Percentiles rank a stretch among this genome's conserved stretches.
phyloP scores from a whole-genome alignment of 2,329 filamentous ascomycete species.

The Aspergillus fumigatiaffinis region DNA sequence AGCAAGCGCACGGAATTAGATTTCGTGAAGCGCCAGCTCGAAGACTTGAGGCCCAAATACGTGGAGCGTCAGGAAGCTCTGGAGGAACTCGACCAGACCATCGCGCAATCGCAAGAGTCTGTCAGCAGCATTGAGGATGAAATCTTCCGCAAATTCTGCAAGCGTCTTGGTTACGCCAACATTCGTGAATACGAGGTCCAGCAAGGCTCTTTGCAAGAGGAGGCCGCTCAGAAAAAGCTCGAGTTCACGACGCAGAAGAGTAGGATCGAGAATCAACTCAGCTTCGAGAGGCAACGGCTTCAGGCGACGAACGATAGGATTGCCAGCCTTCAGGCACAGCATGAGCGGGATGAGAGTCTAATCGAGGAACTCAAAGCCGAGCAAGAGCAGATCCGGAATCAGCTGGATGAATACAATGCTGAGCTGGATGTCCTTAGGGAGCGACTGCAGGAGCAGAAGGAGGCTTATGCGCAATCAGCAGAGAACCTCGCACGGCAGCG shows the following conservation, averaged over 20 bases:
- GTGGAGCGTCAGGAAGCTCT: constrained; percentile 67
- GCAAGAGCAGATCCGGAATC: constrained; percentile 69
- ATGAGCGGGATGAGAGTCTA: constrained; percentile 63
- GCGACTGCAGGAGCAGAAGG: constrained; percentile 64
- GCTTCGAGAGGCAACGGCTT: constrained; percentile 67
- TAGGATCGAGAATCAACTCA: constrained; percentile 57
- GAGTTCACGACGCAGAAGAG: constrained; percentile 78
- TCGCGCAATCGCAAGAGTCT: constrained; percentile 56
- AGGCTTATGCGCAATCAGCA: constrained; percentile 63
- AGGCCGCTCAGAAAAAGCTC: constrained; percentile 79
- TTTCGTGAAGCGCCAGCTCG: constrained; percentile 67
- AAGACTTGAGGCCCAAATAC: constrained; percentile 73
- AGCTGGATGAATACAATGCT: constrained; percentile 67
- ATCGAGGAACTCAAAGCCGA: constrained; percentile 68
- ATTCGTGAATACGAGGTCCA: constrained; percentile 92
- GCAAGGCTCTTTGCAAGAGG: constrained; percentile 87
- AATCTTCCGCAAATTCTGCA: constrained; percentile 81
- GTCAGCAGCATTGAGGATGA: constrained; percentile 83
- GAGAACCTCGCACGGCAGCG: constrained; percentile 76
- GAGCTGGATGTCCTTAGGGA: constrained; percentile 74
- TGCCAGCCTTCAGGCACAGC: constrained; percentile 61
- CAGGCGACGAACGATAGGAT: constrained; percentile 67
- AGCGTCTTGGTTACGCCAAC: constrained; percentile 77
- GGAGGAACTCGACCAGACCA: constrained; percentile 55
- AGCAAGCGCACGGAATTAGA: constrained; percentile 81